phyloP scores from a whole-genome alignment of 805 yeast species.

The Yarrowia keelungensis region DNA sequence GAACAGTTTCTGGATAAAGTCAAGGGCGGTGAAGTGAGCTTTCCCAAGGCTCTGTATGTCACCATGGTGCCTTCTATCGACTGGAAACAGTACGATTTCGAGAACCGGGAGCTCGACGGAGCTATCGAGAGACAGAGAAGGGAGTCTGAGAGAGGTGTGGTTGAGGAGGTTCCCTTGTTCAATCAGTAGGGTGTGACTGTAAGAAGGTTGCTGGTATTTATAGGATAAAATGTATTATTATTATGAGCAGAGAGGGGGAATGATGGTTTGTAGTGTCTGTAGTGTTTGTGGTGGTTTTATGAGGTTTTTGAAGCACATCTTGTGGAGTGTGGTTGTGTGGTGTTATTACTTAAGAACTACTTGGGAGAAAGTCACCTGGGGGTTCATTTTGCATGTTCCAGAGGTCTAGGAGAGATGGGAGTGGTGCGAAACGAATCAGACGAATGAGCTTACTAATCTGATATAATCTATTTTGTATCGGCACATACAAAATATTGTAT shows the following conservation, averaged over 20 bases:
- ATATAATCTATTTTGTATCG: too few species aligned
- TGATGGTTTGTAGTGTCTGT: too few species aligned
- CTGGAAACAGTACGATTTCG: conserved; percentile 49
- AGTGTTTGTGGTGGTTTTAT: too few species aligned
- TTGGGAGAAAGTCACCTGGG: too few species aligned
- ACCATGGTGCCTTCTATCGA: conserved; percentile 47
- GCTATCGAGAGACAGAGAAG: conserved; percentile 39
- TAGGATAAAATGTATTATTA: conserved; percentile 18
- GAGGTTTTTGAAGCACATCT: too few species aligned
- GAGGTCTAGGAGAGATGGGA: too few species aligned
- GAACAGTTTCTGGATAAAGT: conserved; percentile 43
- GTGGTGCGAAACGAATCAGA: too few species aligned
- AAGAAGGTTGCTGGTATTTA: neutral
- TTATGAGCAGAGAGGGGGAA: neutral
- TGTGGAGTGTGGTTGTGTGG: too few species aligned
- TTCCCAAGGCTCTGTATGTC: conserved; percentile 46
- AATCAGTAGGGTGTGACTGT: conserved; percentile 39
- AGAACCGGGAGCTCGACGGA: conserved; percentile 45
- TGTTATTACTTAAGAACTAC: too few species aligned
- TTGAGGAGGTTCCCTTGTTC: conserved; percentile 44
- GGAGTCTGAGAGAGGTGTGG: conserved; percentile 42
- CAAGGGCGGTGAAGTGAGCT: conserved; percentile 39
- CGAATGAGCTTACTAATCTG: too few species aligned
- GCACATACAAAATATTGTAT: too few species aligned
- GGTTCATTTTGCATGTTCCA: too few species aligned